A percentile compares a stretch with the other conserved stretches of the same genome.
These are phyloP conservation scores for Podila verticillata DNA, from an alignment of 192 early-diverging fungal species.

Conservation along the genomic window DNA sequence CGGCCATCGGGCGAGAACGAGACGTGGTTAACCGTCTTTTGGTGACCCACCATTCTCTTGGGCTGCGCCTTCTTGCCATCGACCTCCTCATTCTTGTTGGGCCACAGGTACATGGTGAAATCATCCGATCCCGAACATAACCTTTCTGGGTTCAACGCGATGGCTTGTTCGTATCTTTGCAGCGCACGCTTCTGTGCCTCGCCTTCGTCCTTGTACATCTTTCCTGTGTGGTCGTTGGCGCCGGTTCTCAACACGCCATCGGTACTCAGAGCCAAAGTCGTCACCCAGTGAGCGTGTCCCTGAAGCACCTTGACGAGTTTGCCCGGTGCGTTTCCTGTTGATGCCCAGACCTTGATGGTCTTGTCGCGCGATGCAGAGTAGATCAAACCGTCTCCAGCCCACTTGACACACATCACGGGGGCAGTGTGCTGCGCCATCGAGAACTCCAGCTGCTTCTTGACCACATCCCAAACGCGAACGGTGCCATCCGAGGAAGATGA, in stretches of 20 bases:
- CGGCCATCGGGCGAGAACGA: constrained; percentile 93
- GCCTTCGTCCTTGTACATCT: constrained; percentile 61
- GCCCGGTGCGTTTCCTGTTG: constrained; percentile 65
- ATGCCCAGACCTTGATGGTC: constrained; percentile 95
- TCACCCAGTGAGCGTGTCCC: constrained; percentile 98
- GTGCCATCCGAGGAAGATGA: constrained; percentile 94
- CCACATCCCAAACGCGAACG: constrained; percentile 92
- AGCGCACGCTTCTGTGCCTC: constrained; percentile 81
- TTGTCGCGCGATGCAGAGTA: constrained; percentile 96
- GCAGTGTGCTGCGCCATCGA: constrained; percentile 91
- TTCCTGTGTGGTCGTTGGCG: constrained; percentile 87
- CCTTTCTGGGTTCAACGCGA: constrained; percentile 75
- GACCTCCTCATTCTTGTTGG: constrained; percentile 60
- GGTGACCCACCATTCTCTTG: constrained; percentile 90
- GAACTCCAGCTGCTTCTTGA: constrained; percentile 75
- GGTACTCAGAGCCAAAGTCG: constrained; percentile 90
- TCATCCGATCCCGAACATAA: constrained; percentile 96
- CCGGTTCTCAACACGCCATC: constrained; percentile 93
- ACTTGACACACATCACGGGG: constrained; percentile 93
- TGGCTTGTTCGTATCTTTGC: constrained; percentile 79
- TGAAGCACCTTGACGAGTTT: constrained; percentile 84
- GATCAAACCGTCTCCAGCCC: constrained; percentile 95
- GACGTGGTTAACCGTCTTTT: constrained; percentile 95
- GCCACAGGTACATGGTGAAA: constrained; percentile 97
- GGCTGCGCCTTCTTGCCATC: constrained; percentile 79